phyloP scores from a whole-genome alignment of 352 stramenopile genomes.

The Phytophthora parvispora region DNA sequence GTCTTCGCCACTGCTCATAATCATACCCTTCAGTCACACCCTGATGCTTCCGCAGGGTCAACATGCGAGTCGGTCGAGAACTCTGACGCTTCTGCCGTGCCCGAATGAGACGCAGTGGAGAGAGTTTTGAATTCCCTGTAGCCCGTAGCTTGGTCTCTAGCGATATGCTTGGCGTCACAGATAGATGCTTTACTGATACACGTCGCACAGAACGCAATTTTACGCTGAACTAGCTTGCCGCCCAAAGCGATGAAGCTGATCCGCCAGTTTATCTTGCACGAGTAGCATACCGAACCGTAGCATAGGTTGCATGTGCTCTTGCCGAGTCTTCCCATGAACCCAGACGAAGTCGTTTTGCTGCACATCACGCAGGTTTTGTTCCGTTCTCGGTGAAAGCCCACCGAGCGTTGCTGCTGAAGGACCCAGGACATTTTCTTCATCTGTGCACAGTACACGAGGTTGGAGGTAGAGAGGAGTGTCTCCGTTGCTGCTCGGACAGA shows the following conservation, averaged over 20 bases:
- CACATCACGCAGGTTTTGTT: constrained; percentile 15
- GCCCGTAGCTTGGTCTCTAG: constrained; percentile 8
- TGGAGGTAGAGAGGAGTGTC: constrained; percentile 18
- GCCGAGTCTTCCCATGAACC: constrained; percentile 15
- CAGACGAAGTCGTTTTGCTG: constrained; percentile 2
- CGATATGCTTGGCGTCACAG: constrained; percentile 1
- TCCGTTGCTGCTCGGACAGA: neutral
- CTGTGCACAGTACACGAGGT: constrained; percentile 31
- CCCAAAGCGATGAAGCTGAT: constrained; percentile 30
- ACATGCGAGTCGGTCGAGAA: no score
- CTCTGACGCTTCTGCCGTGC: neutral
- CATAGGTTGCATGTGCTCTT: constrained; percentile 28
- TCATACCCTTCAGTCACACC: no score
- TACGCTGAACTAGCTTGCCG: constrained; percentile 20
- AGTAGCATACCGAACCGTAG: constrained; percentile 21
- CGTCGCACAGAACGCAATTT: constrained; percentile 34
- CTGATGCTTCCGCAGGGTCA: no score
- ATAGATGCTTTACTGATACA: constrained; percentile 28
- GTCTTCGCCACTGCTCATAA: no score
- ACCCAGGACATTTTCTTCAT: constrained; percentile 41
- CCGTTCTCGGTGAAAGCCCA: constrained; percentile 8
- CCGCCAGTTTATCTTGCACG: constrained; percentile 28
- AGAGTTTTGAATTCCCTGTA: neutral
- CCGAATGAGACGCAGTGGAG: neutral
- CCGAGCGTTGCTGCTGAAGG: constrained; percentile 11